These are phyloP conservation scores for Dalbergia oliveri DNA, from an alignment of 306 rosid species.

Conservation along the genomic window DNA sequence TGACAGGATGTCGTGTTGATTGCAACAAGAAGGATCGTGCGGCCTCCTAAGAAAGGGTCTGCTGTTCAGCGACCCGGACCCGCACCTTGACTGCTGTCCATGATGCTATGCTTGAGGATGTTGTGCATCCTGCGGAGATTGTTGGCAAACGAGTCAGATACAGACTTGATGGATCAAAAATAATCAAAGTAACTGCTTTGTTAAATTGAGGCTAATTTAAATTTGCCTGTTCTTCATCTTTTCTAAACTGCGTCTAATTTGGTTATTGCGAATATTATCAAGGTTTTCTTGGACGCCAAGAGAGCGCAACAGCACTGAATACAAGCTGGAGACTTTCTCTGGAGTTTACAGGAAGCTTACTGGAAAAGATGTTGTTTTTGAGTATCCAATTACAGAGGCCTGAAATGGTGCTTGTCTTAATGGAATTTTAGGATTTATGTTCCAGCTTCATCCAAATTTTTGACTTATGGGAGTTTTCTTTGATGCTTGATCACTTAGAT, in stretches of 20 bases:
- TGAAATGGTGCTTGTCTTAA: not conserved
- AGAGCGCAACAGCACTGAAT: constrained; percentile 66
- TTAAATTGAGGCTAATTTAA: not conserved
- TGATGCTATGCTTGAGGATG: constrained; percentile 75
- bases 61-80: constrained; percentile 72
- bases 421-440: constrained; percentile 3
- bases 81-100: constrained; percentile 81
- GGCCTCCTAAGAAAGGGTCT: constrained; percentile 88
- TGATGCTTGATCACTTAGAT: not conserved
- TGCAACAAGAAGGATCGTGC: constrained; percentile 74
- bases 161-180: constrained; percentile 70
- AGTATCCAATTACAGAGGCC: constrained; percentile 60
- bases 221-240: not conserved
- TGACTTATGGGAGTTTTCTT: not conserved
- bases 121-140: constrained; percentile 79
- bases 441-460: constrained; percentile 26
- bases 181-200: constrained; percentile 57
- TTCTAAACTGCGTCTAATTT: not conserved
- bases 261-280: not conserved
- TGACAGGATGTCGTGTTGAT: constrained; percentile 70
- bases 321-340: constrained; percentile 63
- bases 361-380: constrained; percentile 63
- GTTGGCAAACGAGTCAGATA: constrained; percentile 69
- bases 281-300: constrained; percentile 67
- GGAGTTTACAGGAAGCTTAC: constrained; percentile 68